Base-by-base conservation (phyloP, 2,329 filamentous ascomycete species). In the Diaporthe sp. region DNA sequence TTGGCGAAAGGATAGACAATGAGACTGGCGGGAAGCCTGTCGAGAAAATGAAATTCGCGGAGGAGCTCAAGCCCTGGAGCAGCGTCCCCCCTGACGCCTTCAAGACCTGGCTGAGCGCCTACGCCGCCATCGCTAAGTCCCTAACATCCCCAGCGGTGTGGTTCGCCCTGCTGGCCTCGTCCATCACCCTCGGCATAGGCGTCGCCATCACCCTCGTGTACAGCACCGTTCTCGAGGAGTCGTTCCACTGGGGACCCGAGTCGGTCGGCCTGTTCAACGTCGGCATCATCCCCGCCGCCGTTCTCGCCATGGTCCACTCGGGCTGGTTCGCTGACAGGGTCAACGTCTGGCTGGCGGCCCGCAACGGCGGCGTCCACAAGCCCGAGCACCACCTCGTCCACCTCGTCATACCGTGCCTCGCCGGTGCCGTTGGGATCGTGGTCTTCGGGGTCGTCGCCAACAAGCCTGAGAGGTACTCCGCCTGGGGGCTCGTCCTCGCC, bases 331-430 rank as follows among this genome's bases (percentile, higher is more conserved):
- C 77, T 51, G 80, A 81, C 72, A 58, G 67, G 42, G 19, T 79
- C n/a, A 76, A 78, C 2, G 75, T 80, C n/a, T 79, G 75, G 61
- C 79, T 87, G 4, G 84, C 86, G 0, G 81, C 84, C 6, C 82
- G 84, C 34, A 87, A 86, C 78, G 79, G 82, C 28, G 85, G 86
- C 31, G 80, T 85, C n/a, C 77, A 79, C 39, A 81, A 82, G 77
- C 79, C 81, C 28, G 81, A 82, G 77, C 79, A 81, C n/a, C 58
- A 61, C 58, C 58, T 61, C 2, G 13, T 61, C 5, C 58, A 61
- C 22, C 58, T 61, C 58, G 19, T 61, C 22, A 10, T 61, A 8
- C 58, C 58, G 34, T 61, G 58, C 9, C 2, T 61, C 34, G 42
- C 58, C 0, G 58, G 58, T 25, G 58, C 37, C 10, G 15, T 61